A percentile compares a stretch with the other conserved stretches of the same genome.
Evolutionary conservation across 164 flowering plant species (phyloP).

Genomic region (Umbellularia californica): DNA sequence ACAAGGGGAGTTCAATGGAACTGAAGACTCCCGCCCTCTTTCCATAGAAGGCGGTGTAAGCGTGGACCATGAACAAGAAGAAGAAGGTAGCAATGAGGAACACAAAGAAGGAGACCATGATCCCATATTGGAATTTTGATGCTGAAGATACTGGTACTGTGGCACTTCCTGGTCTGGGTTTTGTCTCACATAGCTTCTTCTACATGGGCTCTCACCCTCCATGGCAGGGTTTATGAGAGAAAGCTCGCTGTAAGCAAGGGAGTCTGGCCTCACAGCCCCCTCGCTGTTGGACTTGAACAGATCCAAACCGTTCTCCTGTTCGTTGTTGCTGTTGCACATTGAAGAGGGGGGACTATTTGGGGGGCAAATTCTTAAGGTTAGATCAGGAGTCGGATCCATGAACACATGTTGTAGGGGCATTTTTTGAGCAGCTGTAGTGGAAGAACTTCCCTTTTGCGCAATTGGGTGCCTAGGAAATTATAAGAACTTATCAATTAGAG

Average conservation of each 20-base stretch:
- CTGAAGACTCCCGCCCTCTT: conserved; percentile 29
- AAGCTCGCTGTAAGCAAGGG: conserved; percentile 37
- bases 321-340: not conserved
- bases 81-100: not conserved
- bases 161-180: conserved; percentile 8
- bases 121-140: conserved; percentile 29
- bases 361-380: conserved; percentile 59
- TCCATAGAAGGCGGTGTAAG: conserved; percentile 26
- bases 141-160: conserved; percentile 3
- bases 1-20: conserved; percentile 11
- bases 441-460: too few relatives aligned
- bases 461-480: too few relatives aligned
- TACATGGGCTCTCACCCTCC: conserved; percentile 18
- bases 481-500: too few relatives aligned
- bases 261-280: conserved; percentile 7
- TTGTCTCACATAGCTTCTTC: conserved; percentile 17
- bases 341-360: conserved; percentile 27
- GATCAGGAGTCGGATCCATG: conserved; percentile 48
- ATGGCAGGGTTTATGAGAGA: conserved; percentile 29
- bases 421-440: not conserved
- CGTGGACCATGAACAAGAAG: conserved; percentile 13
- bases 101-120: conserved; percentile 14
- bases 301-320: conserved; percentile 18
- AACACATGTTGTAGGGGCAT: conserved; percentile 43
- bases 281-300: conserved; percentile 18